Conservation (phyloP, 139 green algal genomes). For the Chlorella ohadii region DNA sequence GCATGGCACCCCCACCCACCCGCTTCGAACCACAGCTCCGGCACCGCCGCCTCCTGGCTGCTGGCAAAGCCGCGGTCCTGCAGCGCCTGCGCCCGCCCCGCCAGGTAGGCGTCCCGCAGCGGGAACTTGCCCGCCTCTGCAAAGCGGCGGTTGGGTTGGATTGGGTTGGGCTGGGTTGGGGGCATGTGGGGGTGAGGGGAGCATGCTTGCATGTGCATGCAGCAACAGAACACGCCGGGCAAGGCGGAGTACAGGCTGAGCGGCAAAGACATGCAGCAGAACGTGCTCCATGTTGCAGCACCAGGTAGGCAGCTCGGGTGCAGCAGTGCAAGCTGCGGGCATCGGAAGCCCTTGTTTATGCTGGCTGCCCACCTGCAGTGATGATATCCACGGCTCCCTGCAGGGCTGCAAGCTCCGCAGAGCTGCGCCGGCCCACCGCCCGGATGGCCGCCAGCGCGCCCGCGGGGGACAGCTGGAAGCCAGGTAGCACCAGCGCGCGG, state of each 20-base stretch:
- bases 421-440: neutral
- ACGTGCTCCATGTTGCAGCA: too few relatives aligned
- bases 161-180: too few relatives aligned
- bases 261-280: too few relatives aligned
- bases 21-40: constrained; percentile 28
- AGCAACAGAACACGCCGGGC: too few relatives aligned
- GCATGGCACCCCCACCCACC: neutral
- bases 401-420: neutral
- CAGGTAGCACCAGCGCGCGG: neutral
- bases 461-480: neutral
- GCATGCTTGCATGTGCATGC: too few relatives aligned
- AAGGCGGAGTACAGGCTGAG: too few relatives aligned
- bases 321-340: too few relatives aligned
- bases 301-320: too few relatives aligned
- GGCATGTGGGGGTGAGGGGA: too few relatives aligned
- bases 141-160: too few relatives aligned
- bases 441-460: neutral
- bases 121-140: constrained; percentile 29
- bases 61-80: constrained; percentile 13
- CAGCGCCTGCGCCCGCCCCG: neutral
- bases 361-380: neutral
- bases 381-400: neutral
- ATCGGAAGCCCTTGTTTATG: too few relatives aligned
- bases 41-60: constrained; percentile 22
- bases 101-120: neutral